A percentile compares a stretch with the other conserved stretches of the same genome.
These are phyloP conservation scores for Trypethelium eluteriae DNA, from an alignment of 495 filamentous ascomycete species.

Conservation along the genomic window DNA sequence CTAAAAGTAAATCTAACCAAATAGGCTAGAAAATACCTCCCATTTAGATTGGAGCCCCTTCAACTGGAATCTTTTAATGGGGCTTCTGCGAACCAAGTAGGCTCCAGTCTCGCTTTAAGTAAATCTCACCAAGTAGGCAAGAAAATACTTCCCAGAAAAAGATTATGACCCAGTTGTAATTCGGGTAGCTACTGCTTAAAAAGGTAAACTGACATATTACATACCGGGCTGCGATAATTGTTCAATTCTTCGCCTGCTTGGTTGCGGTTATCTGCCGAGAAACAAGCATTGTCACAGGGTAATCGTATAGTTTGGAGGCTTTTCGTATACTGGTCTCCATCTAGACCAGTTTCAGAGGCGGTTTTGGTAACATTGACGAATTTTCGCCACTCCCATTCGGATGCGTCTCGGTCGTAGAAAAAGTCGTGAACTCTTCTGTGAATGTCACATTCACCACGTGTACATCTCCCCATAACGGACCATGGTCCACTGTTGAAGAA, in stretches of 20 bases:
- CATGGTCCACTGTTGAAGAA: too few relatives aligned
- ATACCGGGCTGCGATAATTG: neutral
- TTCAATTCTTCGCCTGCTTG: neutral
- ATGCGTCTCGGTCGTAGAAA: too few relatives aligned
- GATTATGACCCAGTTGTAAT: neutral
- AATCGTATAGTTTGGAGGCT: neutral
- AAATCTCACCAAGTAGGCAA: neutral
- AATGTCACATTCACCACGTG: too few relatives aligned
- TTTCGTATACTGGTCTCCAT: neutral
- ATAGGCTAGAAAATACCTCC: too few relatives aligned
- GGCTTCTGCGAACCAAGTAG: neutral
- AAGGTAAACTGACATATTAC: neutral
- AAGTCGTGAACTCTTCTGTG: too few relatives aligned
- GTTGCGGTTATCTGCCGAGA: neutral
- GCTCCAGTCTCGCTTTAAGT: neutral
- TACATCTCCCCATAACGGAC: too few relatives aligned
- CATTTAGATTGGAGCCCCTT: too few relatives aligned
- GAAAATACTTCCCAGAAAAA: neutral
- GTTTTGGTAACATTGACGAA: too few relatives aligned
- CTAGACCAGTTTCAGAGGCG: neutral
- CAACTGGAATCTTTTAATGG: neutral
- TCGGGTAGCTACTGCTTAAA: neutral
- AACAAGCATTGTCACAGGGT: neutral
- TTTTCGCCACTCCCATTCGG: too few relatives aligned
- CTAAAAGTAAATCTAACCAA: too few relatives aligned